phyloP scores from a whole-genome alignment of 441 rosid species.

The Eutrema salsugineum region DNA sequence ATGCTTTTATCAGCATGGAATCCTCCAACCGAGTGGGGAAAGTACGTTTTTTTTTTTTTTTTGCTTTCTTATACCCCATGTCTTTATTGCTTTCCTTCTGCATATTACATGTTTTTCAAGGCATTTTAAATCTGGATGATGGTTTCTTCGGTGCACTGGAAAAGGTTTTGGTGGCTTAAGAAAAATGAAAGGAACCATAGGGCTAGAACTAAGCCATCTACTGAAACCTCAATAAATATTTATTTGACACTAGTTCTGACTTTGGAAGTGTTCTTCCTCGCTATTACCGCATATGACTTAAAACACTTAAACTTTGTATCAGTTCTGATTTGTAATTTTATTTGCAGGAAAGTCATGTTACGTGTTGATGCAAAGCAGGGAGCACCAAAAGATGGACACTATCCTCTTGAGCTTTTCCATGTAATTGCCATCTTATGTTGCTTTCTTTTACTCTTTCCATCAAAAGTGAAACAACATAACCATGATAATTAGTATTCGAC shows the following conservation, averaged over 20 bases:
- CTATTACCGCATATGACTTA: background rate
- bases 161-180: constrained; percentile 5
- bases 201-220: background rate
- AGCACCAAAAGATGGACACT: constrained; percentile 78
- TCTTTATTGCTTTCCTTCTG: background rate
- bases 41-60: constrained; percentile 46
- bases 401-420: constrained; percentile 85
- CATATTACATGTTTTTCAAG: background rate
- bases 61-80: background rate
- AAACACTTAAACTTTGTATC: background rate
- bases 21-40: constrained; percentile 97
- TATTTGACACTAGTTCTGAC: constrained; percentile 1
- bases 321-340: background rate
- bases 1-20: constrained; percentile 93
- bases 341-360: constrained; percentile 78
- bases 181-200: background rate
- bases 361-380: constrained; percentile 94
- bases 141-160: constrained; percentile 1
- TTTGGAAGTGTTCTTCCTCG: background rate
- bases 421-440: constrained; percentile 29
- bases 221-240: background rate
- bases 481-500: background rate
- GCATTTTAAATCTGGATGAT: background rate
- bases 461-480: background rate
- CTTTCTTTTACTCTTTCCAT: background rate